Base-by-base conservation (phyloP, 2,329 filamentous ascomycete genomes). In the Xylaria digitata region DNA sequence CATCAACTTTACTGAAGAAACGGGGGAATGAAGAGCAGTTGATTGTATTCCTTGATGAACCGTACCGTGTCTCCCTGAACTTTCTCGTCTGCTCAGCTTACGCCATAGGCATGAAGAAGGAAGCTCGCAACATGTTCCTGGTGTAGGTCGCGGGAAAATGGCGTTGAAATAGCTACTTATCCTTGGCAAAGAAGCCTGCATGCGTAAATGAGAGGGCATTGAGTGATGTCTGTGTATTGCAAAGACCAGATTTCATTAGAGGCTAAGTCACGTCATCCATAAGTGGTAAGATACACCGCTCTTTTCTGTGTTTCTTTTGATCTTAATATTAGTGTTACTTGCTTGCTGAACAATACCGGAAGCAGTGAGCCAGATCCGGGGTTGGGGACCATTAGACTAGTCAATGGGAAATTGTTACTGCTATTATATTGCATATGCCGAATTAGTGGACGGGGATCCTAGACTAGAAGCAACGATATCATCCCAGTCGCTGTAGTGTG, bases 101-200 rank as follows among this genome's bases (percentile, higher is more conserved):
- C 46, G 52, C 37, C 17, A 43, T 57, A 37, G 46, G 17, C 6
- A 55, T 40, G 45, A n/a, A 37, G 13, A 13, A 46, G 11, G 53
- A 53, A 50, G 49, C 43, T 48, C 30, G 34, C 23, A 54, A 55
- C 50, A 21, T 50, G 65, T 61, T 64, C 37, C 46, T 21, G 45
- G n/a, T n/a, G n/a, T n/a, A n/a, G n/a, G n/a, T n/a, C n/a, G 57
- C 56, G 65, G 62, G 34, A 65, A 59, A 55, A 55, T 59, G 34
- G 59, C 19, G 11, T 37, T 54, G 63, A 42, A 57, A 48, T 32
- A 19, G 19, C 3, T 46, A 30, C n/a, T 4, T 5, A 52, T n/a
- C n/a, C 53, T n/a, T n/a, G 57, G 50, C 46, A n/a, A n/a, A 42
- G 32, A 15, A 32, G n/a, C 32, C 37, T 23, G 9, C 8, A 42